Percentiles rank a stretch among this genome's conserved stretches.
These are phyloP conservation scores for Helotiales sp. DNA, from an alignment of 2,329 filamentous ascomycete species.

Conservation along the genomic window DNA sequence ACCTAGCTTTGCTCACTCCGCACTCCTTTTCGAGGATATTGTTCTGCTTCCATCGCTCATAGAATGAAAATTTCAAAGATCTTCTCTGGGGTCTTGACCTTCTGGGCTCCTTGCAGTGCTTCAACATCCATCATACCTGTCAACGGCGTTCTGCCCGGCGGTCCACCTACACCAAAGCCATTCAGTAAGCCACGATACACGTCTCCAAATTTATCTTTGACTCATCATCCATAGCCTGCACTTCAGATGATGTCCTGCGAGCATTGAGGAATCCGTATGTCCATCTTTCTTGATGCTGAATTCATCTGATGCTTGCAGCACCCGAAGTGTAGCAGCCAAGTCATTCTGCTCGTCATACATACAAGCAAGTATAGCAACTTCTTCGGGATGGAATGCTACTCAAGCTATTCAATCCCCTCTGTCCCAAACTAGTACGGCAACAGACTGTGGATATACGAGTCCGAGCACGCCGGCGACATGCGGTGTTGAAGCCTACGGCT, in stretches of 20 bases:
- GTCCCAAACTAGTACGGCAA: background rate
- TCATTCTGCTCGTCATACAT: background rate
- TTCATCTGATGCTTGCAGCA: background rate
- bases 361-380: background rate
- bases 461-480: background rate
- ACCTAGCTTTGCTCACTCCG: too few relatives aligned
- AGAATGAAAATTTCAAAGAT: background rate
- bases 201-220: background rate
- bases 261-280: background rate
- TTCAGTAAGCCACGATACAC: background rate
- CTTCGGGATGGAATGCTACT: background rate
- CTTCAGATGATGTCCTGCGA: background rate
- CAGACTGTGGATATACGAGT: background rate
- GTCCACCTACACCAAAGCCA: background rate
- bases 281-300: background rate
- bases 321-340: background rate
- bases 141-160: background rate
- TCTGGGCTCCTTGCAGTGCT: background rate
- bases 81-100: background rate
- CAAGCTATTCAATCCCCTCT: background rate
- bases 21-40: too few relatives aligned
- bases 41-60: too few relatives aligned
- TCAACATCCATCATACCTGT: background rate
- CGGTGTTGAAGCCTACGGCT: background rate
- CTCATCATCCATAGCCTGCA: background rate